Evolutionary conservation across 2,329 filamentous ascomycete species (phyloP).

Genomic region (Ascosphaera apis): DNA sequence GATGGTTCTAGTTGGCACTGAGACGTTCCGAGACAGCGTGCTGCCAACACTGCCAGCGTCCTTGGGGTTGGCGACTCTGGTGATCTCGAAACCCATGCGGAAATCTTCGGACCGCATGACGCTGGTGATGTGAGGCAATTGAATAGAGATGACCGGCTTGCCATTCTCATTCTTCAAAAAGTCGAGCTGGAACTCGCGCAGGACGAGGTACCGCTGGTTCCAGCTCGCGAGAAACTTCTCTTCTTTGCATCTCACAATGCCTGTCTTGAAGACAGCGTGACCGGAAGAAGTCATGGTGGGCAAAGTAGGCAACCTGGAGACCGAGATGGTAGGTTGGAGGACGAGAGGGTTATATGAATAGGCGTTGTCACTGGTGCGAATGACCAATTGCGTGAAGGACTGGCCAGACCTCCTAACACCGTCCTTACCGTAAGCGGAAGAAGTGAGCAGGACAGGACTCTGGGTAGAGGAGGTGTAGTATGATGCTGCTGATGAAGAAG

Average conservation of each 20-base stretch:
- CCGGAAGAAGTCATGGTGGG: too few species aligned
- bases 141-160: conserved; percentile 68
- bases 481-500: too few species aligned
- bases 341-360: too few species aligned
- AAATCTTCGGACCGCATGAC: conserved; percentile 80
- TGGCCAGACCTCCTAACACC: too few species aligned
- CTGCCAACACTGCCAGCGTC: conserved; percentile 43
- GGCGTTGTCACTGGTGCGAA: too few species aligned
- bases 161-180: conserved; percentile 82
- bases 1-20: conserved; percentile 57
- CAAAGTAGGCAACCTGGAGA: too few species aligned
- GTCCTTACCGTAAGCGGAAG: too few species aligned
- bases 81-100: conserved; percentile 85
- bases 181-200: conserved; percentile 80
- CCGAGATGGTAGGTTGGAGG: too few species aligned
- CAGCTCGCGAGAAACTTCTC: conserved; percentile 55
- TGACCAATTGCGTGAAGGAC: too few species aligned
- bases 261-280: conserved; percentile 49
- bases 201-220: conserved; percentile 79
- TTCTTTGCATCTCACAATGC: conserved; percentile 44
- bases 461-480: too few species aligned
- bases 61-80: conserved; percentile 37
- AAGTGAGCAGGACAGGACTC: too few species aligned
- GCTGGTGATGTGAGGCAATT: conserved; percentile 67
- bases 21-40: conserved; percentile 55